Percentiles rank a stretch among this genome's conserved stretches.
Conservation (phyloP, 2,329 filamentous ascomycete genomes). For the Huntiella abstrusa region DNA sequence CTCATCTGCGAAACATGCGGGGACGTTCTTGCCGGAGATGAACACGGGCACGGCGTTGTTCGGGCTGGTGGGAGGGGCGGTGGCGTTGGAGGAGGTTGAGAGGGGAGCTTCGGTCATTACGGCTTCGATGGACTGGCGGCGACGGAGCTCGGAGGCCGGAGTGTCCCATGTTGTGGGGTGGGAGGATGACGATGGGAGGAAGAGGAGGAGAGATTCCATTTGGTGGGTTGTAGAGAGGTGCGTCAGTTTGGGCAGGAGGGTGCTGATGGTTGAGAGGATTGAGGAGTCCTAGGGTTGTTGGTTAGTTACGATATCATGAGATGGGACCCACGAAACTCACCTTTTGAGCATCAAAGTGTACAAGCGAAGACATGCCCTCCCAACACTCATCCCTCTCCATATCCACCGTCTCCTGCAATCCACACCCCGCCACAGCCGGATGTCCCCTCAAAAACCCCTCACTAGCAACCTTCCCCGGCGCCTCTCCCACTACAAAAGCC, state of each 20-base stretch:
- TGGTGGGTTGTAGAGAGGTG: conserved; percentile 28
- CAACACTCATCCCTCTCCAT: conserved; percentile 27
- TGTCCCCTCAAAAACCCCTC: conserved; percentile 24
- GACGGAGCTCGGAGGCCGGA: conserved; percentile 25
- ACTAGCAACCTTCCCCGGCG: conserved; percentile 25
- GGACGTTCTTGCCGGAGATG: conserved; percentile 27
- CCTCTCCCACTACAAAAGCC: conserved; percentile 30
- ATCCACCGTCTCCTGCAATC: conserved; percentile 22
- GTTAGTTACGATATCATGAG: neutral
- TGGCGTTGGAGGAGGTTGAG: conserved; percentile 11
- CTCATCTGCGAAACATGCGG: conserved; percentile 55
- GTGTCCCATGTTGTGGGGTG: conserved; percentile 23
- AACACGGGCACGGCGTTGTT: conserved; percentile 14
- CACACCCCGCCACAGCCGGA: conserved; percentile 22
- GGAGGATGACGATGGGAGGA: conserved; percentile 30
- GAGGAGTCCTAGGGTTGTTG: conserved; percentile 20
- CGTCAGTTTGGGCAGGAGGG: conserved; percentile 26
- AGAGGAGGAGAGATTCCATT: conserved; percentile 36
- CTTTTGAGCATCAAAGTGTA: conserved; percentile 26
- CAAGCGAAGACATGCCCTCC: conserved; percentile 23
- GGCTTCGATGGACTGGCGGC: conserved; percentile 22
- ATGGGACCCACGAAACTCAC: conserved; percentile 16
- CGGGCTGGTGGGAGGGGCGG: conserved; percentile 6
- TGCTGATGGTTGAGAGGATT: conserved; percentile 24
- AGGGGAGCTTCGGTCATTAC: conserved; percentile 10